Evolutionary conservation across 1,284 basidiomycete species (phyloP), one percentile per base, ranked within the genome.

Genomic region (Singerocomus inundabilis): DNA sequence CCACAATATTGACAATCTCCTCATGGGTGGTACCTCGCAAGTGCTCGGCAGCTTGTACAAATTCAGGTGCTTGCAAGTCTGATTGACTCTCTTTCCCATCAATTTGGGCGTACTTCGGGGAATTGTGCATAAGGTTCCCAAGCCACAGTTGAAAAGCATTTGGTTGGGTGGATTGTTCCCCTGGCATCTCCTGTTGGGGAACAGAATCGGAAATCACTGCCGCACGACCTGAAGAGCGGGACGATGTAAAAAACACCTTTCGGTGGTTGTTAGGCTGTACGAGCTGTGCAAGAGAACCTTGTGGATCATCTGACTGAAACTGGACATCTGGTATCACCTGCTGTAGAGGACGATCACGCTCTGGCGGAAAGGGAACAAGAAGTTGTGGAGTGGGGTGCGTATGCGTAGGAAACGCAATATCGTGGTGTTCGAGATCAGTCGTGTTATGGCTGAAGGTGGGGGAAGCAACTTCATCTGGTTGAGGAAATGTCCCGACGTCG

Each of bases 91-190:
- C 35, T 34, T 41, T 34, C 10, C 61, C 61, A 36, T 66, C 62
- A 1, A 64, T 47, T 3, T 38, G 48, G 29, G 63, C 66, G 15
- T 66, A 63, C 31, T 31, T 37, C 1, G 38, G 34, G 9, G 7
- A 29, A 32, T 36, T 10, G 16, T n/a, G 10, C n/a, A 38, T 30
- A 24, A 18, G 33, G 12, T 56, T 45, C 28, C 38, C 10, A 31
- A 44, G 16, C 63, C 61, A 62, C 3, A 31, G 8, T 25, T 58
- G 45, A 29, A 63, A 66, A 11, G 49, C 48, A 15, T 62, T 52
- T 28, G 4, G 29, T 29, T 30, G 38, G 30, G 11, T 13, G 16
- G 46, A 25, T 7, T 15, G 24, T 12, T 6, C 31, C 4, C 3
- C 8, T 1, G 28, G 31, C 11, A n/a, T 37, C 24, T 28, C 38